A percentile compares a stretch with the other conserved stretches of the same genome.
Conservation (phyloP, 805 yeast species). For the Saccharomycopsis sp. region DNA sequence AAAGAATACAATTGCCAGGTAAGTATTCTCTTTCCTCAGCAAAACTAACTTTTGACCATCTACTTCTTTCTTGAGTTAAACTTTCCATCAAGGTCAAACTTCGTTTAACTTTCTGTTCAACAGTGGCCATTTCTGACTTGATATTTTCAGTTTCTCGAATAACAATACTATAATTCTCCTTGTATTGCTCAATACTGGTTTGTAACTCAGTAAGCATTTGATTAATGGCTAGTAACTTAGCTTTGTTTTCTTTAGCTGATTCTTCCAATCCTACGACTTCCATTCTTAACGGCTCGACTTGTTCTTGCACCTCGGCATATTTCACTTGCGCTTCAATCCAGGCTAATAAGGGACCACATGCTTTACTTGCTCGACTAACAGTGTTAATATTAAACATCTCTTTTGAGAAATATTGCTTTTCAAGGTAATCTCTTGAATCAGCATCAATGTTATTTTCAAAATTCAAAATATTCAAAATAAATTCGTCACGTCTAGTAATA, state of each 20-base stretch:
- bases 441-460: constrained; percentile 60
- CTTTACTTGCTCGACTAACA: constrained; percentile 85
- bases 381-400: constrained; percentile 63
- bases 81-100: constrained; percentile 57
- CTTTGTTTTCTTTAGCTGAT: constrained; percentile 54
- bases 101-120: constrained; percentile 52
- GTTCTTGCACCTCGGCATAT: constrained; percentile 64
- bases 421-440: constrained; percentile 50
- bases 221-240: constrained; percentile 66
- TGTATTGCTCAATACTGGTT: constrained; percentile 58
- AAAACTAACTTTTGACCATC: constrained; percentile 64
- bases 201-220: constrained; percentile 77
- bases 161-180: constrained; percentile 59
- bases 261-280: constrained; percentile 58
- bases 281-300: constrained; percentile 62
- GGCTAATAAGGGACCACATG: constrained; percentile 83
- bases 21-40: constrained; percentile 37
- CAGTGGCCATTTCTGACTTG: constrained; percentile 60
- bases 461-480: constrained; percentile 72
- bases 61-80: constrained; percentile 54
- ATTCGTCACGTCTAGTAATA: constrained; percentile 79
- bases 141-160: constrained; percentile 75
- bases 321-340: constrained; percentile 90
- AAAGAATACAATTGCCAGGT: constrained; percentile 59
- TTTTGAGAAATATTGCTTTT: constrained; percentile 49